A percentile compares a stretch with the other conserved stretches of the same genome.
Evolutionary conservation across 192 early-diverging fungal genomes (phyloP).

Genomic region (Kappamyces sp.): DNA sequence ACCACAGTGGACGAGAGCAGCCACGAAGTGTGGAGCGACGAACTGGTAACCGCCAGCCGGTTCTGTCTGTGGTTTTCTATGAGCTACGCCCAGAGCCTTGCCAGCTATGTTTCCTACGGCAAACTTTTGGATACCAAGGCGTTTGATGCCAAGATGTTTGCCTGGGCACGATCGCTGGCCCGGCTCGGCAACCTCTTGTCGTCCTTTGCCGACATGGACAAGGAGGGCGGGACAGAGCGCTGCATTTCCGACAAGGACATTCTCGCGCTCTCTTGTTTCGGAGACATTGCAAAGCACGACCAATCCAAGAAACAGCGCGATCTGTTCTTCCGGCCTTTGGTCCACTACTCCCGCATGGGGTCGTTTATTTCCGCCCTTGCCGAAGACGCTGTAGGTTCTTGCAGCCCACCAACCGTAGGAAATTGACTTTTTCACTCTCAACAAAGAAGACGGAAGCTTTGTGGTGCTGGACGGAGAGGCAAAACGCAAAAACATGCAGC

Average conservation of each 20-base stretch:
- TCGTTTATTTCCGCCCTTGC: neutral
- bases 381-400: no score
- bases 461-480: slow-evolving; percentile 23
- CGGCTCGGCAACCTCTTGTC: slow-evolving; percentile 28
- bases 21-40: neutral
- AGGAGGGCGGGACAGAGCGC: slow-evolving; percentile 1
- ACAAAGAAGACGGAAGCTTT: slow-evolving; percentile 28
- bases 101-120: slow-evolving; percentile 2
- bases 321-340: neutral
- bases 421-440: slow-evolving; percentile 29
- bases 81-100: neutral
- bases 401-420: no score
- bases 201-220: slow-evolving; percentile 43
- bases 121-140: slow-evolving; percentile 7
- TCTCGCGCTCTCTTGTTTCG: neutral
- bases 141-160: slow-evolving; percentile 12
- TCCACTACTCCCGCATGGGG: slow-evolving; percentile 2
- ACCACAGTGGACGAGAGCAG: neutral
- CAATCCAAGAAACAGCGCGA: slow-evolving; percentile 19
- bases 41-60: slow-evolving; percentile 1
- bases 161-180: slow-evolving; percentile 21
- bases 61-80: neutral
- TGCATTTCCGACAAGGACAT: neutral
- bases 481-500: slow-evolving; percentile 21
- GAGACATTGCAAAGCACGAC: slow-evolving; percentile 27